phyloP scores from a whole-genome alignment of 768 basidiomycete genomes.

The Cystofilobasidium capitatum region DNA sequence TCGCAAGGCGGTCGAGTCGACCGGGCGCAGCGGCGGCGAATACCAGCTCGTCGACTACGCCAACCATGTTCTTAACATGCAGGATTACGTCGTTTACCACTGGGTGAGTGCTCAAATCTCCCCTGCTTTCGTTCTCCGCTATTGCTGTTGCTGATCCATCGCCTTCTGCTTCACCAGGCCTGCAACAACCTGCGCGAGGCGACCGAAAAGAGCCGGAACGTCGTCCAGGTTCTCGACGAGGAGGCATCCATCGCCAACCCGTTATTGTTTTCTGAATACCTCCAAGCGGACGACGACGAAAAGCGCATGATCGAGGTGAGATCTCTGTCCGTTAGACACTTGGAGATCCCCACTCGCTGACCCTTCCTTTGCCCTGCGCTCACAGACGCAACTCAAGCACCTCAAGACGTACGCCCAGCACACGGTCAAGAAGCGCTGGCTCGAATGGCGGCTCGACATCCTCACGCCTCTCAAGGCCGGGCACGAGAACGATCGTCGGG shows the following conservation, averaged over 20 bases:
- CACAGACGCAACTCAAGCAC: conserved; percentile 29
- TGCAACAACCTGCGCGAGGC: conserved; percentile 35
- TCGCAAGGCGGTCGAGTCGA: conserved; percentile 14
- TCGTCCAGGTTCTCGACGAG: conserved; percentile 29
- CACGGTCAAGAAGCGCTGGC: conserved; percentile 37
- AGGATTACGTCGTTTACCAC: conserved; percentile 23
- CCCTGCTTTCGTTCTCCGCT: not conserved
- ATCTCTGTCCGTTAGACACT: conserved; percentile 24
- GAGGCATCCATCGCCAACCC: conserved; percentile 33
- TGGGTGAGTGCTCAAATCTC: conserved; percentile 13
- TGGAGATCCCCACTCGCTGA: conserved; percentile 6
- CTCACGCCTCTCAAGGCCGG: conserved; percentile 33
- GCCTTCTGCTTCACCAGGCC: conserved; percentile 30
- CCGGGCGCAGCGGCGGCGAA: conserved; percentile 22
- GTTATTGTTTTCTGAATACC: conserved; percentile 38
- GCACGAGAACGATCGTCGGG: conserved; percentile 30
- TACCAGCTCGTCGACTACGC: conserved; percentile 23
- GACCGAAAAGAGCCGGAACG: conserved; percentile 30
- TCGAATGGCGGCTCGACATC: conserved; percentile 37
- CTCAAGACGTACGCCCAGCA: conserved; percentile 39
- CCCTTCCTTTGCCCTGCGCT: not conserved
- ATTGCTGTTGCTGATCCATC: not conserved
- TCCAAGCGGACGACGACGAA: conserved; percentile 38
- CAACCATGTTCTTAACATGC: conserved; percentile 21
- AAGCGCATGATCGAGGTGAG: conserved; percentile 39